Percentiles rank a stretch among this genome's conserved stretches.
Conservation (phyloP, 306 rosid genomes). For the Clitoria ternatea region DNA sequence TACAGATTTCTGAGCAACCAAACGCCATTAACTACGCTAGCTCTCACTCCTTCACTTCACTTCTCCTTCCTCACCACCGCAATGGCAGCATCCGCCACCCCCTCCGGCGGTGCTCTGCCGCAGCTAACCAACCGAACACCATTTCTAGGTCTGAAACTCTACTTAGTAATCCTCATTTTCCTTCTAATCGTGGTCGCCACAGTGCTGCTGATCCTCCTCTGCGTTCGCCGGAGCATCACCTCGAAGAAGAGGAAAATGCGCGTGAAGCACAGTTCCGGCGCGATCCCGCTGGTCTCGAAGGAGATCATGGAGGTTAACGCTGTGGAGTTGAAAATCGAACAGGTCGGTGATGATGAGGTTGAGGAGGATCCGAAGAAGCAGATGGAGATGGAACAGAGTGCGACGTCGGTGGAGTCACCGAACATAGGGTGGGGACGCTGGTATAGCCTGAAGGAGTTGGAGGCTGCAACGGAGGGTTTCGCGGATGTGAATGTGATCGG, state of each 20-base stretch:
- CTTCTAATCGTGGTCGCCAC: conserved; percentile 24
- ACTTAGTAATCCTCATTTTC: conserved; percentile 45
- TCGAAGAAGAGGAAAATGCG: conserved; percentile 54
- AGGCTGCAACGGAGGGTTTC: conserved; percentile 62
- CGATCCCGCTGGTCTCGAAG: conserved; percentile 70
- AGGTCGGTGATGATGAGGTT: neutral
- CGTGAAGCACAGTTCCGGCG: conserved; percentile 86
- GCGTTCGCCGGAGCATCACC: conserved; percentile 35
- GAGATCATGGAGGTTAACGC: conserved; percentile 74
- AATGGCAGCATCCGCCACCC: conserved; percentile 47
- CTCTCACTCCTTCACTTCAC: neutral
- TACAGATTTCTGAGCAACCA: conserved; percentile 25
- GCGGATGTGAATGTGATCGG: conserved; percentile 70
- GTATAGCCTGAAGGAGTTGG: conserved; percentile 74
- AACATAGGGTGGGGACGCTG: conserved; percentile 98
- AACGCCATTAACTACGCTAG: conserved; percentile 23
- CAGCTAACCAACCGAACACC: conserved; percentile 40
- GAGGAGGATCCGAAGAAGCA: conserved; percentile 26
- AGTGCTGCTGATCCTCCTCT: conserved; percentile 39
- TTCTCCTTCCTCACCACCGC: neutral
- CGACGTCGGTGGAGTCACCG: conserved; percentile 60
- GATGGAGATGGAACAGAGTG: conserved; percentile 20
- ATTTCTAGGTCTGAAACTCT: conserved; percentile 50
- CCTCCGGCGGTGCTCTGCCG: conserved; percentile 31
- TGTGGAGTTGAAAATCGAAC: conserved; percentile 37